These are phyloP conservation scores for Rhodotorula sphaerocarpa DNA, from an alignment of 768 basidiomycete species.

Conservation along the genomic window DNA sequence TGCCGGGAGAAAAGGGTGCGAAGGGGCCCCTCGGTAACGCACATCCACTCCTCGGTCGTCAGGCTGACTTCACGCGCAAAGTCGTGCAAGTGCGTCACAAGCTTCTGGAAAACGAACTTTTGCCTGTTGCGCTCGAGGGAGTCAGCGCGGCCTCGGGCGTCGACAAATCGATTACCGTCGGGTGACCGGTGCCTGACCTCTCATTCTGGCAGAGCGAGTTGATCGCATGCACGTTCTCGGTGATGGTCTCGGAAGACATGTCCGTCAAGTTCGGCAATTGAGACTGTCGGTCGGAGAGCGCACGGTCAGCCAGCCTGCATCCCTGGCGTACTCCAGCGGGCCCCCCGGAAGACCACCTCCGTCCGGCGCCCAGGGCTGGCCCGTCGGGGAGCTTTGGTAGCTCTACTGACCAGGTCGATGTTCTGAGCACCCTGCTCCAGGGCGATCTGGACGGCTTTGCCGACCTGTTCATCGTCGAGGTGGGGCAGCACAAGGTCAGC, in stretches of 20 bases:
- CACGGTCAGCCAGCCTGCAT: no score
- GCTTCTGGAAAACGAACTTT: conserved; percentile 50
- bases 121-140: conserved; percentile 45
- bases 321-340: no score
- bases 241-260: conserved; percentile 42
- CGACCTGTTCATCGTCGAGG: background rate
- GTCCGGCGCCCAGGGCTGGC: background rate
- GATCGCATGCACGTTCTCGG: conserved; percentile 50
- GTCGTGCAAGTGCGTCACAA: conserved; percentile 59
- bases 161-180: no score
- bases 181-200: conserved; percentile 1
- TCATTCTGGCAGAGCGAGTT: conserved; percentile 32
- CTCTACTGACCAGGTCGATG: conserved; percentile 24
- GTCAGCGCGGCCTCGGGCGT: background rate
- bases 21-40: background rate
- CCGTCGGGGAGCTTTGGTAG: no score
- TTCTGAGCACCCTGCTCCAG: conserved; percentile 28
- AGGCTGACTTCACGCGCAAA: conserved; percentile 48
- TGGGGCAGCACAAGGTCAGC: background rate
- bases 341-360: background rate
- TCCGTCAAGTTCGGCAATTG: conserved; percentile 17
- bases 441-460: conserved; percentile 23
- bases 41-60: conserved; percentile 74
- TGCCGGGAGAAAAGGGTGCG: background rate
- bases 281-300: conserved; percentile 7